These are phyloP conservation scores for Caryocar brasiliense DNA, from an alignment of 441 rosid species.

Conservation along the genomic window DNA sequence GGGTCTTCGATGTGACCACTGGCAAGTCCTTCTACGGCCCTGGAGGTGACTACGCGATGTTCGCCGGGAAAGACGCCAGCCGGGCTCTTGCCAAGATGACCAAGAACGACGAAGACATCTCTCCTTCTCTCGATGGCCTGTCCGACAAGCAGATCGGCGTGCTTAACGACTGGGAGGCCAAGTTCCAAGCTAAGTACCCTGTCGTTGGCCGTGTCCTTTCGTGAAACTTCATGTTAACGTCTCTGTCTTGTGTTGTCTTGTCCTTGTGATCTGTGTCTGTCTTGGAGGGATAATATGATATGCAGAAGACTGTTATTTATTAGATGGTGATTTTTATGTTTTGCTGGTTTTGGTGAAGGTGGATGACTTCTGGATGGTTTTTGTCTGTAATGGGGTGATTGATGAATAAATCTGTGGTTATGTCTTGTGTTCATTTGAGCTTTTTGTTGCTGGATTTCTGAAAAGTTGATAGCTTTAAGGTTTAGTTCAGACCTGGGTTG, in stretches of 20 bases:
- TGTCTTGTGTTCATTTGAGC: too few relatives aligned
- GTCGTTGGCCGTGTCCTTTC: slow-evolving; percentile 63
- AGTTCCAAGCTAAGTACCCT: slow-evolving; percentile 78
- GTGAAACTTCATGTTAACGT: neutral
- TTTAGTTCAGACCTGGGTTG: too few relatives aligned
- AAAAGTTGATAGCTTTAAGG: too few relatives aligned
- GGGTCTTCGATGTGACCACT: slow-evolving; percentile 63
- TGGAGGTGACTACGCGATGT: slow-evolving; percentile 59
- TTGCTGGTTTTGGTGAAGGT: too few relatives aligned
- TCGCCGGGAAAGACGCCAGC: slow-evolving; percentile 79
- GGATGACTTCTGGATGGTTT: too few relatives aligned
- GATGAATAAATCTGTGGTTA: too few relatives aligned
- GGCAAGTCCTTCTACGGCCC: slow-evolving; percentile 71
- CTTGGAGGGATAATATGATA: too few relatives aligned
- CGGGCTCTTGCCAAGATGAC: slow-evolving; percentile 87
- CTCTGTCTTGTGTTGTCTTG: neutral
- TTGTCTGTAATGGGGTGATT: too few relatives aligned
- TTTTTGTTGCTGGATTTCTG: too few relatives aligned
- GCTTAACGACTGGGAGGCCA: slow-evolving; percentile 78
- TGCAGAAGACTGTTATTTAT: too few relatives aligned
- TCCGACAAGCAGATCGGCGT: slow-evolving; percentile 66
- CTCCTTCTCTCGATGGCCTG: slow-evolving; percentile 54
- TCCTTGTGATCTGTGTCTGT: neutral
- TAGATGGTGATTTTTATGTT: too few relatives aligned
- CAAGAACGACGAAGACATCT: slow-evolving; percentile 68